Conservation (phyloP, 2,329 filamentous ascomycete genomes). For the Ophiosphaerella herpotricha region DNA sequence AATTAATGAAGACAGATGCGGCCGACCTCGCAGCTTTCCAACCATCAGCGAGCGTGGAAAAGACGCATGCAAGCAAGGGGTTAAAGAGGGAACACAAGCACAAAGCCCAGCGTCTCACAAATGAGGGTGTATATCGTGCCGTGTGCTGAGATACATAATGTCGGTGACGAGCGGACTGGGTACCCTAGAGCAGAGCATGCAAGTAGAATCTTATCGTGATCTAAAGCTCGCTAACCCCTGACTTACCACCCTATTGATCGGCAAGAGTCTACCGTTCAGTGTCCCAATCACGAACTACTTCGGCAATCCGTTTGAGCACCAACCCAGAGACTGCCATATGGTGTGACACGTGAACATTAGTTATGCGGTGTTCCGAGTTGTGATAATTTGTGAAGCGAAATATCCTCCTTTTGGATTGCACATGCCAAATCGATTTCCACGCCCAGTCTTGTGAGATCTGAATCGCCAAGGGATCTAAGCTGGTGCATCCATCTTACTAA, state of each 20-base stretch:
- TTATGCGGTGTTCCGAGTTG: background rate
- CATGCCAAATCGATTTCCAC: constrained; percentile 23
- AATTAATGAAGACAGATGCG: constrained; percentile 59
- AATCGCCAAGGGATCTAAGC: constrained; percentile 23
- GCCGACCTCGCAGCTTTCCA: constrained; percentile 58
- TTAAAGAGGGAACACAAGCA: constrained; percentile 48
- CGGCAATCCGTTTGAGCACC: background rate
- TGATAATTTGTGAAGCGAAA: background rate
- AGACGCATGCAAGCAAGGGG: constrained; percentile 46
- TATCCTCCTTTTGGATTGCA: background rate
- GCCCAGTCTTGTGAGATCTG: constrained; percentile 20
- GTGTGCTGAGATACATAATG: constrained; percentile 48
- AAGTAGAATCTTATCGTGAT: too few species aligned
- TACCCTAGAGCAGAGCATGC: background rate
- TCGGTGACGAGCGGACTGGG: background rate
- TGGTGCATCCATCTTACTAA: constrained; percentile 6
- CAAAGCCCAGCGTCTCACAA: constrained; percentile 52
- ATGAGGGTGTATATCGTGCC: constrained; percentile 53
- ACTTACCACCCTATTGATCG: background rate
- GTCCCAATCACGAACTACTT: background rate
- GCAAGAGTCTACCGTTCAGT: background rate
- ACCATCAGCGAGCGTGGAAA: constrained; percentile 49
- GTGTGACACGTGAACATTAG: background rate
- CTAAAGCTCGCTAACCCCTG: background rate
- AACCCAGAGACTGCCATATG: background rate